Evolutionary conservation across 164 flowering plant species (phyloP).

Genomic region (Tinospora cordifolia): DNA sequence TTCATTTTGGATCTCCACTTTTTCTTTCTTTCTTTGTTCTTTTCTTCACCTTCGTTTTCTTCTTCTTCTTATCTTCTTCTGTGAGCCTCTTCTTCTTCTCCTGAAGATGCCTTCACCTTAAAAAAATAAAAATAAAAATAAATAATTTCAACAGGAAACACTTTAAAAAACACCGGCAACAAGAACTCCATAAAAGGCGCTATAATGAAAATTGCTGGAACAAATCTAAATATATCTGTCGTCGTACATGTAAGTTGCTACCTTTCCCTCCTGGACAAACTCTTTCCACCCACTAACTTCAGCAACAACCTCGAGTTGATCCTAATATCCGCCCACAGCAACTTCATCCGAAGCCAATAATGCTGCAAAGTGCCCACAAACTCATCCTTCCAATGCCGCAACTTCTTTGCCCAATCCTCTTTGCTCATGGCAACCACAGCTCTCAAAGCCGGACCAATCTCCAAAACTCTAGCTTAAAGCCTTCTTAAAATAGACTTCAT

Average conservation of each 20-base stretch:
- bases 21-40: no score
- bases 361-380: slow-evolving; percentile 71
- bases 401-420: slow-evolving; percentile 86
- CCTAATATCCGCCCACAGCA: slow-evolving; percentile 79
- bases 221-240: slow-evolving; percentile 89
- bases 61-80: no score
- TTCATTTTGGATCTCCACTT: no score
- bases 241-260: slow-evolving; percentile 92
- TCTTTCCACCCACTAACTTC: slow-evolving; percentile 77
- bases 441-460: slow-evolving; percentile 75
- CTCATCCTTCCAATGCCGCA: slow-evolving; percentile 73
- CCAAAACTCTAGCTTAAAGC: slow-evolving; percentile 48
- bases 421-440: slow-evolving; percentile 82
- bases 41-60: no score
- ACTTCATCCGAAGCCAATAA: slow-evolving; percentile 81
- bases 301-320: slow-evolving; percentile 65
- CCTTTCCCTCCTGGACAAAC: slow-evolving; percentile 87
- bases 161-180: slow-evolving; percentile 75
- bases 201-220: slow-evolving; percentile 78
- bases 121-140: no score
- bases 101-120: no score
- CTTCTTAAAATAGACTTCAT: slow-evolving; percentile 30
- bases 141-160: slow-evolving; percentile 99
- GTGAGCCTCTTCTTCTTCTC: slow-evolving; percentile 99
- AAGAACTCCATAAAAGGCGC: slow-evolving; percentile 97